Evolutionary conservation across 352 stramenopile species (phyloP).

Genomic region (Saprolegnia parasitica): DNA sequence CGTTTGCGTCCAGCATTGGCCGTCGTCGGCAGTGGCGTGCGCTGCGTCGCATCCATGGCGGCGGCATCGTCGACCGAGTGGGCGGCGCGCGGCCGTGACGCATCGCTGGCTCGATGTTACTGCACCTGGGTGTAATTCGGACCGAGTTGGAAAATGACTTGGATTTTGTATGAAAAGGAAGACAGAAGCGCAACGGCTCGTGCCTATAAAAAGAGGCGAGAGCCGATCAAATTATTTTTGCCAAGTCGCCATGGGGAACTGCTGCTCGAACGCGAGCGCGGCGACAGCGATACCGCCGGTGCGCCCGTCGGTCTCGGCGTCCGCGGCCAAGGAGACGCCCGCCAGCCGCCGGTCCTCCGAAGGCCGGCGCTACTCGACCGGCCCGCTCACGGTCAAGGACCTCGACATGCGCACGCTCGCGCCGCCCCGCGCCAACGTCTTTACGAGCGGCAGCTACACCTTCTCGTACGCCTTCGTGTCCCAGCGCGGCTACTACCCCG

Average conservation of each 20-base stretch:
- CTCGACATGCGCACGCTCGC: conserved; percentile 37
- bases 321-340: conserved; percentile 15
- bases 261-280: conserved; percentile 67
- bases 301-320: conserved; percentile 4
- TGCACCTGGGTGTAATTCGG: neutral
- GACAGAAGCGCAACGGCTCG: neutral
- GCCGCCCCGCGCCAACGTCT: conserved; percentile 54
- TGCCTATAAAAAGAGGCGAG: conserved; percentile 2
- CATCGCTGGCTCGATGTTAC: too few species aligned
- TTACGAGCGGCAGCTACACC: conserved; percentile 76
- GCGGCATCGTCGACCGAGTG: too few species aligned
- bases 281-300: conserved; percentile 28
- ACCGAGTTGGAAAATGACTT: neutral
- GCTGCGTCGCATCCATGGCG: too few species aligned
- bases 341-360: conserved; percentile 14
- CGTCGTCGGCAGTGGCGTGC: too few species aligned
- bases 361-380: conserved; percentile 23
- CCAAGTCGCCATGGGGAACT: conserved; percentile 59
- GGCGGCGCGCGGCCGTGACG: too few species aligned
- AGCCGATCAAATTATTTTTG: neutral
- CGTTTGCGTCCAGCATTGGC: too few species aligned
- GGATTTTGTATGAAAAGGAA: neutral
- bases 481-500: conserved; percentile 92
- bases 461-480: conserved; percentile 91
- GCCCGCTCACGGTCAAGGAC: conserved; percentile 28